A percentile compares a stretch with the other conserved stretches of the same genome.
Evolutionary conservation across 176 grass and related monocot species (phyloP).

Genomic region (Urochloa ruziziensis): DNA sequence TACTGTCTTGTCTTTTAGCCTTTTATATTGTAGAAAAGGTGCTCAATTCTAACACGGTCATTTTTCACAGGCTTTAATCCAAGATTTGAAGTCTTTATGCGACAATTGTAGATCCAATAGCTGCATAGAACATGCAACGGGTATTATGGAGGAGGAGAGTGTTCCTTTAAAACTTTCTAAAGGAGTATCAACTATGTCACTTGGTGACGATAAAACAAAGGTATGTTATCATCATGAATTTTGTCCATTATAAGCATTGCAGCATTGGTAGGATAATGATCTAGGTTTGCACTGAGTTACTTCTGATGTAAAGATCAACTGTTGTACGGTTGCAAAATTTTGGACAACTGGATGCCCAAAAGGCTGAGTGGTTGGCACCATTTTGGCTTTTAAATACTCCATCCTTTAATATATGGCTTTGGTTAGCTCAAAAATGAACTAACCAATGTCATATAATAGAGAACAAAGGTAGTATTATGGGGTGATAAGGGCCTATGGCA

Average conservation of each 20-base stretch:
- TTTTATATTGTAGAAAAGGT: not conserved
- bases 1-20: not conserved
- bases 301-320: too few relatives aligned
- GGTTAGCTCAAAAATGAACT: too few relatives aligned
- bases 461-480: too few relatives aligned
- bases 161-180: slow-evolving; percentile 88
- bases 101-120: slow-evolving; percentile 86
- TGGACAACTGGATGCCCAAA: too few relatives aligned
- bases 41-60: slow-evolving; percentile 10
- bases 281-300: too few relatives aligned
- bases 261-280: not conserved
- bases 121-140: slow-evolving; percentile 92
- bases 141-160: slow-evolving; percentile 86
- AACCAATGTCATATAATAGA: too few relatives aligned
- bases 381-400: not conserved
- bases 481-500: not conserved
- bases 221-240: slow-evolving; percentile 18
- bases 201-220: slow-evolving; percentile 61
- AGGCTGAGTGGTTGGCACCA: not conserved
- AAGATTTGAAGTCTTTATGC: slow-evolving; percentile 71
- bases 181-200: slow-evolving; percentile 76
- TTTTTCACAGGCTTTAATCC: slow-evolving; percentile 65
- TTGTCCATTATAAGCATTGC: not conserved
- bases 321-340: too few relatives aligned
- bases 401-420: too few relatives aligned